Evolutionary conservation across 2,329 filamentous ascomycete genomes (phyloP).

Genomic region (Sphaerulina musiva): DNA sequence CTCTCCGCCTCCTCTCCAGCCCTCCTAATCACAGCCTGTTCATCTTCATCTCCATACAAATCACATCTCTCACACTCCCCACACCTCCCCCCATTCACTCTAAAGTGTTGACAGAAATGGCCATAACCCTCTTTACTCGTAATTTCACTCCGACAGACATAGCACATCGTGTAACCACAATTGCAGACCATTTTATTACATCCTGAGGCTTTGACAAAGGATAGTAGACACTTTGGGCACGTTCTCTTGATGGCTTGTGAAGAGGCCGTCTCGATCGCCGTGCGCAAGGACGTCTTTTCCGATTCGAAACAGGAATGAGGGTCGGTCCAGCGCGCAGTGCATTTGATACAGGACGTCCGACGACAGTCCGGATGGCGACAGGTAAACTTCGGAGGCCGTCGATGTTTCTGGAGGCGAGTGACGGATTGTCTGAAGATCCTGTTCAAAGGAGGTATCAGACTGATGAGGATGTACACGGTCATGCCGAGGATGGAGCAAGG

Average conservation of each 20-base stretch:
- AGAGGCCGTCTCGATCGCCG: conserved; percentile 86
- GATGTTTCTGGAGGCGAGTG: conserved; percentile 60
- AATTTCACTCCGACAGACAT: conserved; percentile 68
- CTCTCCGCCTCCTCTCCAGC: conserved; percentile 41
- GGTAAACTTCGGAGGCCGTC: conserved; percentile 67
- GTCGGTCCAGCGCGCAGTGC: conserved; percentile 76
- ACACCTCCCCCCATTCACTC: conserved; percentile 70
- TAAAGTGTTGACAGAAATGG: conserved; percentile 95
- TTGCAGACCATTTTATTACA: conserved; percentile 97
- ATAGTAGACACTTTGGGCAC: conserved; percentile 83
- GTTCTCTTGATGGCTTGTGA: conserved; percentile 91
- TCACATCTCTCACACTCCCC: conserved; percentile 62
- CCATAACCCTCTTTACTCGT: conserved; percentile 65
- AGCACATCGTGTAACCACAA: conserved; percentile 97
- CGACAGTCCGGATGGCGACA: conserved; percentile 66
- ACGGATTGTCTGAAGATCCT: conserved; percentile 37
- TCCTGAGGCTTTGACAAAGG: conserved; percentile 85
- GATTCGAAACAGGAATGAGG: conserved; percentile 87
- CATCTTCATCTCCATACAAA: conserved; percentile 45
- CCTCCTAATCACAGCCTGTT: conserved; percentile 37
- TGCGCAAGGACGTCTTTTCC: conserved; percentile 71
- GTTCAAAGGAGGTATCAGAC: conserved; percentile 13
- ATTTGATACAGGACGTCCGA: conserved; percentile 71
- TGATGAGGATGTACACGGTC: conserved; percentile 12
- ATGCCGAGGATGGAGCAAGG: conserved; percentile 50